Evolutionary conservation across 768 basidiomycete species (phyloP), one percentile per base, ranked within the genome.

Genomic region (Sistotremastrum suecicum): DNA sequence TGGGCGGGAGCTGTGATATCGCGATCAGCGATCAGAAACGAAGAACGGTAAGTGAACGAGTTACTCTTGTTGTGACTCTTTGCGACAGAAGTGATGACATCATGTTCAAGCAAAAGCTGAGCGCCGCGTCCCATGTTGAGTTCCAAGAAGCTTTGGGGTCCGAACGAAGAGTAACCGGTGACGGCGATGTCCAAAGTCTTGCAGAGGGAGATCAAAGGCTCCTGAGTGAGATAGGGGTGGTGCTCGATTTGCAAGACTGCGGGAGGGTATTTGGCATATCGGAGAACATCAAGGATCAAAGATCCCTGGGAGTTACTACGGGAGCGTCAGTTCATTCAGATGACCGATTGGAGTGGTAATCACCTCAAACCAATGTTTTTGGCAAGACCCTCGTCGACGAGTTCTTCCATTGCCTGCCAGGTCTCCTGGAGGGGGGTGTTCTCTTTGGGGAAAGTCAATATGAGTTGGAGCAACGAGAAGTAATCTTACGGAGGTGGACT

Each of bases 351-450:
- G 39, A 35, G 42, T 20, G 5, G 9, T 11, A 53, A 59, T 37
- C 53, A 76, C 80, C 78, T 80, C 52, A 87, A 56, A 47, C 86
- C 90, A 52, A 92, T 86, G 57, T 88, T 83, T 67, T 75, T 85
- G 7, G 67, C 75, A 37, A 80, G 59, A 5, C 80, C 79, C 38
- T 71, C 69, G 51, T 85, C 80, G 41, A 80, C 79, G 20, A 91
- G 72, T 49, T 70, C 67, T 62, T 94, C 90, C 78, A 94, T 74
- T 10, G 74, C 84, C 37, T 61, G 57, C 86, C 87, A 92, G 11
- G 90, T 92, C 66, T 86, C 81, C 53, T 78, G 76, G 59, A 85
- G 72, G 36, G 81, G 79, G 0, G 74, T 76, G 43, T 78, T 77
- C 52, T 74, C 74, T 79, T 51, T 39, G 39, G 39, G 4, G 44